These are phyloP conservation scores for Colletotrichum melonis DNA, from an alignment of 2,329 filamentous ascomycete genomes.

Conservation along the genomic window DNA sequence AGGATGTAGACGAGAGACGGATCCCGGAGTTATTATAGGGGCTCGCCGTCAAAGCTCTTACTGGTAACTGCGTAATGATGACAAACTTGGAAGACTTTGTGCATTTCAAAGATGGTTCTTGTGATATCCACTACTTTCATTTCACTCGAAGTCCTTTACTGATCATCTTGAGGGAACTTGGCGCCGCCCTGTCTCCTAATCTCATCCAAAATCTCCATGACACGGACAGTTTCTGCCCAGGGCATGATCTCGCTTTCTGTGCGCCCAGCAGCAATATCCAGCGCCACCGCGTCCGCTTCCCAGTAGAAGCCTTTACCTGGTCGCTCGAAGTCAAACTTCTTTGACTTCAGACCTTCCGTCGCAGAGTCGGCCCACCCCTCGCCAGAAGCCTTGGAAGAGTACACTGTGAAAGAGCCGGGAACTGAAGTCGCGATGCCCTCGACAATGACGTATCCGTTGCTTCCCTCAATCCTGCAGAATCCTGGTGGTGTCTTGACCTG, in stretches of 20 bases:
- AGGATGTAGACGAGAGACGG: not conserved
- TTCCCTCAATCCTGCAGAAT: slow-evolving; percentile 55
- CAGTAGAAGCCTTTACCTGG: slow-evolving; percentile 53
- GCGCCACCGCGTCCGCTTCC: slow-evolving; percentile 57
- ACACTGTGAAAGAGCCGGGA: slow-evolving; percentile 49
- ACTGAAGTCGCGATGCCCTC: slow-evolving; percentile 47
- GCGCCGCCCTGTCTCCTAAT: slow-evolving; percentile 49
- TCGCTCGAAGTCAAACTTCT: slow-evolving; percentile 50
- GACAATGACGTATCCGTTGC: slow-evolving; percentile 47
- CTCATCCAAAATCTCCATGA: slow-evolving; percentile 60
- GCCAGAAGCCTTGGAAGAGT: slow-evolving; percentile 38
- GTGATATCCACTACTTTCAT: not conserved
- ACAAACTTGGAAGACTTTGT: too few species aligned
- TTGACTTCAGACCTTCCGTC: slow-evolving; percentile 20
- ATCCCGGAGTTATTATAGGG: too few species aligned
- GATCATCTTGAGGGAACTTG: slow-evolving; percentile 41
- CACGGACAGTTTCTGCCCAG: slow-evolving; percentile 56
- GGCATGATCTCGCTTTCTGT: slow-evolving; percentile 55
- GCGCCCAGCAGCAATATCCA: slow-evolving; percentile 50
- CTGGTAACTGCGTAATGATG: too few species aligned
- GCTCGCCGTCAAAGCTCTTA: too few species aligned
- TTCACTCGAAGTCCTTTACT: not conserved
- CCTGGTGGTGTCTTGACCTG: slow-evolving; percentile 41
- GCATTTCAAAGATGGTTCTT: not conserved
- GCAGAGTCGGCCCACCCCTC: slow-evolving; percentile 35